A percentile compares a stretch with the other conserved stretches of the same genome.
These are phyloP conservation scores for Oidiodendron maius DNA, from an alignment of 495 filamentous ascomycete genomes.

Conservation along the genomic window DNA sequence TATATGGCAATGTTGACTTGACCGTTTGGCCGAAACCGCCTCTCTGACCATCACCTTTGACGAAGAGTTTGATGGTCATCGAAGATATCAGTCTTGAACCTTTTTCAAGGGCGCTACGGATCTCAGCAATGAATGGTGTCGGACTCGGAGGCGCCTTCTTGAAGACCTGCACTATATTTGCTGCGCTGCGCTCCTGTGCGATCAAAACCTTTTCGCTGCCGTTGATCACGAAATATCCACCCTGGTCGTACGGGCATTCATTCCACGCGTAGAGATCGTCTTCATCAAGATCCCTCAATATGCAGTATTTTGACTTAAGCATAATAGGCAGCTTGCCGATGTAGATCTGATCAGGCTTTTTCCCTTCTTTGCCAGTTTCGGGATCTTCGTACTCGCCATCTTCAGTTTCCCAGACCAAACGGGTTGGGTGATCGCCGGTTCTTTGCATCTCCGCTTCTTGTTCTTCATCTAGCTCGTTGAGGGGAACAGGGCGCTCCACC, in stretches of 20 bases:
- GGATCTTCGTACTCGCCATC: conserved; percentile 30
- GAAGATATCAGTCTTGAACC: conserved; percentile 89
- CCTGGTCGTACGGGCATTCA: conserved; percentile 96
- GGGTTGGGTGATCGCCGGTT: conserved; percentile 44
- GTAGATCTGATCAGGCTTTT: conserved; percentile 32
- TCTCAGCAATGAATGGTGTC: conserved; percentile 89
- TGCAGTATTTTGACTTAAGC: conserved; percentile 92
- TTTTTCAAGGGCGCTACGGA: conserved; percentile 93
- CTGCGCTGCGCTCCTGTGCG: conserved; percentile 93
- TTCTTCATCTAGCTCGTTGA: conserved; percentile 57
- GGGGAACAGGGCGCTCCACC: conserved; percentile 60
- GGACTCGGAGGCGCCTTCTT: conserved; percentile 86
- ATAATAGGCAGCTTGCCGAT: conserved; percentile 95
- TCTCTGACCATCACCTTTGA: conserved; percentile 71
- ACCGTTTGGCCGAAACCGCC: conserved; percentile 82
- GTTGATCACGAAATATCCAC: conserved; percentile 98
- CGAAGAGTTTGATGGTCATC: conserved; percentile 79
- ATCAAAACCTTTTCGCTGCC: conserved; percentile 99
- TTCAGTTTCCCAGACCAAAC: conserved; percentile 54
- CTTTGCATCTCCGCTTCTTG: conserved; percentile 40
- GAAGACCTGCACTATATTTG: conserved; percentile 98
- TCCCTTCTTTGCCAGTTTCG: conserved; percentile 30
- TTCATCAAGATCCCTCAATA: conserved; percentile 73
- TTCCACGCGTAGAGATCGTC: conserved; percentile 77
- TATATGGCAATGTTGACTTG: conserved; percentile 82